Base-by-base conservation (phyloP, 169 alveolate genomes). In the Miamiensis avidus region DNA sequence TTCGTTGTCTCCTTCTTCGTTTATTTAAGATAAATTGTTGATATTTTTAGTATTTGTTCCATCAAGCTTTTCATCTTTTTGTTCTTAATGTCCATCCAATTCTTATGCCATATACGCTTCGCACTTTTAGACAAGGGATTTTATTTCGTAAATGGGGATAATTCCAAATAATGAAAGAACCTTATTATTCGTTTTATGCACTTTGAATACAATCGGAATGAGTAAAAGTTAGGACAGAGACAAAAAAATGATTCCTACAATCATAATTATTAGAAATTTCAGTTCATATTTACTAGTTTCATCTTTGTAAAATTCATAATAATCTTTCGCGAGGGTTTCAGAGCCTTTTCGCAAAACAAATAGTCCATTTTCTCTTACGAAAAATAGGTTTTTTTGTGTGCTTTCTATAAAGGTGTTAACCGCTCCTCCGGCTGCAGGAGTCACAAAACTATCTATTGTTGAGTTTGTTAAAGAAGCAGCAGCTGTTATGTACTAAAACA, bases 151-250 rank as follows among this genome's bases (percentile, higher is more conserved):
- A 1, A 64, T 29, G 27, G 85, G 86, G 32, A 85, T 82, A 34
- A 76, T 34, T 74, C 89, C 89, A 85, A 85, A 85, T 30, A 85
- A 49, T 32, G 86, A 78, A 31, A 85, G 78, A 29, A 85, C 89
- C 64, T 79, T 85, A 79, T 85, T 85, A 74, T 85, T 85, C 29
- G 89, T 78, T 78, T 34, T 79, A 29, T 76, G 76, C 0, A 85
- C 89, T 29, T 74, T 76, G 49, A 85, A 78, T 27, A 85, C 76
- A 1, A 85, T 85, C 34, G 89, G 89, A 28, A 85, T 79, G 0
- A 85, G 65, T 20, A 85, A 78, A 25, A 78, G n/a, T 69, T 85
- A 82, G 30, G 89, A 72, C 1, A 85, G 30, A 74, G 79, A 34
- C 25, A 85, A 31, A 74, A 85, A 72, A 25, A 85, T n/a, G 20